These are phyloP conservation scores for Leishmania tarentolae DNA, from an alignment of 208 protist genomes.

Conservation along the genomic window DNA sequence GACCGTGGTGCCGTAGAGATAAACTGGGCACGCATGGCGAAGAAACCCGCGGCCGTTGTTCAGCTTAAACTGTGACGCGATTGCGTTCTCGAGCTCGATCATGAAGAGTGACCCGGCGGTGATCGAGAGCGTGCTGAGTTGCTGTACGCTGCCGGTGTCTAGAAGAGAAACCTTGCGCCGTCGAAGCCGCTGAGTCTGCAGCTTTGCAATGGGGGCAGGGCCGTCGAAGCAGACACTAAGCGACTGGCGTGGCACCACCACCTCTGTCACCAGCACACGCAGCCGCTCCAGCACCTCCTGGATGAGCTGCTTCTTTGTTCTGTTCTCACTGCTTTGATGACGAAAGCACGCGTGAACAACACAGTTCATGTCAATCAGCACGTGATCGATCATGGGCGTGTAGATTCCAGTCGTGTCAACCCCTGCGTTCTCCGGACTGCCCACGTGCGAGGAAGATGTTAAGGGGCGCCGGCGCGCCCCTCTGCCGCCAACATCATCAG, in stretches of 20 bases:
- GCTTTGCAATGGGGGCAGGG: slow-evolving; percentile 79
- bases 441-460: slow-evolving; percentile 24
- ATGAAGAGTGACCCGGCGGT: slow-evolving; percentile 85
- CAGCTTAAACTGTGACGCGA: slow-evolving; percentile 77
- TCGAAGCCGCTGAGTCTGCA: slow-evolving; percentile 83
- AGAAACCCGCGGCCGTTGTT: slow-evolving; percentile 68
- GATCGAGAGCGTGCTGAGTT: slow-evolving; percentile 72
- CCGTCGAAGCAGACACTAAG: slow-evolving; percentile 85
- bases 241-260: slow-evolving; percentile 59
- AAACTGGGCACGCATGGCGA: slow-evolving; percentile 54
- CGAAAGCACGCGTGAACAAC: slow-evolving; percentile 80
- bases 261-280: slow-evolving; percentile 61
- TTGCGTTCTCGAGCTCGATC: slow-evolving; percentile 85
- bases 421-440: background rate
- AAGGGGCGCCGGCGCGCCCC: slow-evolving; percentile 2
- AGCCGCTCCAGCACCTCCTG: slow-evolving; percentile 78
- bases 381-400: slow-evolving; percentile 55
- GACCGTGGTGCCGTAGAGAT: slow-evolving; percentile 78
- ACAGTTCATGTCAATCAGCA: slow-evolving; percentile 88
- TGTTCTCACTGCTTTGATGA: slow-evolving; percentile 27
- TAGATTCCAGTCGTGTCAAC: background rate
- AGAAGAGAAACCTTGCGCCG: slow-evolving; percentile 67
- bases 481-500: background rate
- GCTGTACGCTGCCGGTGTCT: slow-evolving; percentile 42
- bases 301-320: slow-evolving; percentile 66